A percentile compares a stretch with the other conserved stretches of the same genome.
Conservation (phyloP, 106 monocot genomes). For the Acanthochlamys bracteata region DNA sequence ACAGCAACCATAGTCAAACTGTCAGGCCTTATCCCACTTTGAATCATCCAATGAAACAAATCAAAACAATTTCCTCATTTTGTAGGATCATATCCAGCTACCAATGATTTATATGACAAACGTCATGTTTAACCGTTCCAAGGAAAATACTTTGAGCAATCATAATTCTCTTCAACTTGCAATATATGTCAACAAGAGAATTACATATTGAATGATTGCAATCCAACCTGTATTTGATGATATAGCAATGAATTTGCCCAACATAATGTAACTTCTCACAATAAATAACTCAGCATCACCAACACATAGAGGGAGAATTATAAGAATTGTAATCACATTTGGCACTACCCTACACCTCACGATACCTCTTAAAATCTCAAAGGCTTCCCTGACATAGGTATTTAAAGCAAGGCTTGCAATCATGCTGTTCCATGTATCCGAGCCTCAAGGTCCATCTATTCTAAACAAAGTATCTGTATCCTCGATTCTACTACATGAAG, state of each 20-base stretch:
- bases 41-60: conserved; percentile 59
- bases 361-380: conserved; percentile 41
- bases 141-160: conserved; percentile 51
- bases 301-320: conserved; percentile 43
- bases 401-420: conserved; percentile 49
- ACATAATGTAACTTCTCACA: conserved; percentile 48
- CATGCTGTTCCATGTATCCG: conserved; percentile 79
- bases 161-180: conserved; percentile 48
- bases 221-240: conserved; percentile 26
- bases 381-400: conserved; percentile 43
- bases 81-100: conserved; percentile 78
- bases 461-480: conserved; percentile 36
- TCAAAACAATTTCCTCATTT: conserved; percentile 36
- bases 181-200: conserved; percentile 74
- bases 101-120: conserved; percentile 71
- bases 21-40: conserved; percentile 43
- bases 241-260: conserved; percentile 47
- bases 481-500: conserved; percentile 27
- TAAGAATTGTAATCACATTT: conserved; percentile 58
- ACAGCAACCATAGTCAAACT: conserved; percentile 53
- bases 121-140: conserved; percentile 41
- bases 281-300: conserved; percentile 43
- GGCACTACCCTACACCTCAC: conserved; percentile 25
- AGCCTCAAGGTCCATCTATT: conserved; percentile 13
- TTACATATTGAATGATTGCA: conserved; percentile 41